Percentiles rank a stretch among this genome's conserved stretches.
Evolutionary conservation across 202 grass and related monocot species (phyloP).

Genomic region (Elaeis oleifera): DNA sequence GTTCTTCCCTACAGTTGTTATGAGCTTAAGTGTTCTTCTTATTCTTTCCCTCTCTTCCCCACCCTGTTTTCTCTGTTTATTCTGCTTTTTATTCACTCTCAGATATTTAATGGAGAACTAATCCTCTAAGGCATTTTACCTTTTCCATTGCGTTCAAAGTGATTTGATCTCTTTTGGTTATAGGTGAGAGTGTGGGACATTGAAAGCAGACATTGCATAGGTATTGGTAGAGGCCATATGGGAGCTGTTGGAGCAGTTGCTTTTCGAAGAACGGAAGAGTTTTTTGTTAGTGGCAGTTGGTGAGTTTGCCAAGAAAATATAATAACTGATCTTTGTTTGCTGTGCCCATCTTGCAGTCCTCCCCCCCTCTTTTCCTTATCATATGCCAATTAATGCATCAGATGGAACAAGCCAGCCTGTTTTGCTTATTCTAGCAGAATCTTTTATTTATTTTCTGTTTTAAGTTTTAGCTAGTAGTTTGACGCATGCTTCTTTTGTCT

Average conservation of each 20-base stretch:
- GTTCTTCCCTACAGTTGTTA: no score
- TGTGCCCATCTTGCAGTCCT: not conserved
- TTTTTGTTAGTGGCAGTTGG: constrained; percentile 97
- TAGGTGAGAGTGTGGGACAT: constrained; percentile 83
- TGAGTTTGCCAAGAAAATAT: constrained; percentile 30
- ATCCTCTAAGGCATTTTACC: no score
- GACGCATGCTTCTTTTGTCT: no score
- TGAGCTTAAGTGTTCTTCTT: no score
- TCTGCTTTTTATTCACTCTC: constrained; percentile 15
- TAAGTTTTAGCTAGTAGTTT: no score
- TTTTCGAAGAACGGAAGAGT: constrained; percentile 68
- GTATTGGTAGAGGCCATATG: constrained; percentile 77
- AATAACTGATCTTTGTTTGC: constrained; percentile 11
- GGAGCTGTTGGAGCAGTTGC: constrained; percentile 82
- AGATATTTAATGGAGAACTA: not conserved
- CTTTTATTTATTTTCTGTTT: no score
- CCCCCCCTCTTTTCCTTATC: no score
- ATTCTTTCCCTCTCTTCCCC: not conserved
- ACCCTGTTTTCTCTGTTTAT: not conserved
- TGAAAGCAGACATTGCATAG: constrained; percentile 68
- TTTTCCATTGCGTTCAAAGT: no score
- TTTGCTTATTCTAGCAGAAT: no score
- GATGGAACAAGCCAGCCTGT: no score
- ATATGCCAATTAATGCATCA: no score
- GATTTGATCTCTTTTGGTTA: constrained; percentile 6